Evolutionary conservation across 148 eudicot genomes (phyloP).

Genomic region (Camellia granthamiana): DNA sequence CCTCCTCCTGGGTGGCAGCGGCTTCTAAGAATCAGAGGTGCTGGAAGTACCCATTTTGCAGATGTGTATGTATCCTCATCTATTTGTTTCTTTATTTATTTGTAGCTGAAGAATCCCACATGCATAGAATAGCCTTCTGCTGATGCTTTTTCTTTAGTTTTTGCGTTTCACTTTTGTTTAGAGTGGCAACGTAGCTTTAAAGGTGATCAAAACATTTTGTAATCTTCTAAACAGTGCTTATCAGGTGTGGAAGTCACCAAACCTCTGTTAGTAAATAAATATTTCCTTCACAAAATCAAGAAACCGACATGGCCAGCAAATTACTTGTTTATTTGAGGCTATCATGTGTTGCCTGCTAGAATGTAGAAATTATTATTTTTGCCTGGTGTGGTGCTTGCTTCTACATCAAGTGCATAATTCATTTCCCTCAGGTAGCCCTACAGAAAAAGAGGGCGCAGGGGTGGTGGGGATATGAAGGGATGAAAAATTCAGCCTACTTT

Average conservation of each 20-base stretch:
- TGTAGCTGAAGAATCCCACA: not conserved
- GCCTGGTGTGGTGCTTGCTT: too few species aligned
- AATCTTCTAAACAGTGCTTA: not conserved
- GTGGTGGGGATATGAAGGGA: too few species aligned
- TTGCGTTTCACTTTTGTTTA: not conserved
- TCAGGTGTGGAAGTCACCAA: not conserved
- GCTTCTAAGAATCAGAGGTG: constrained; percentile 70
- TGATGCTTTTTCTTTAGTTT: not conserved
- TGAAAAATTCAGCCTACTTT: too few species aligned
- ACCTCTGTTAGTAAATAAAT: not conserved
- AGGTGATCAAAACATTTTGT: not conserved
- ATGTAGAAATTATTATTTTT: too few species aligned
- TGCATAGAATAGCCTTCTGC: not conserved
- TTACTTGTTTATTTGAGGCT: too few species aligned
- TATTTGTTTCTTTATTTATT: not conserved
- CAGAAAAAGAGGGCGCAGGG: too few species aligned
- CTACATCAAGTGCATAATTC: too few species aligned
- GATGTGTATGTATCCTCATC: constrained; percentile 68
- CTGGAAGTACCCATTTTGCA: constrained; percentile 81
- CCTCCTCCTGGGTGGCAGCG: constrained; percentile 94
- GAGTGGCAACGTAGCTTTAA: not conserved
- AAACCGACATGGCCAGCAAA: too few species aligned
- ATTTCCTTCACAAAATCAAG: not conserved
- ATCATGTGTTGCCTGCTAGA: too few species aligned
- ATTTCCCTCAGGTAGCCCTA: too few species aligned